Evolutionary conservation across 2,329 filamentous ascomycete genomes (phyloP), one percentile per base, ranked within the genome.

Genomic region (Scytalidium lignicola): DNA sequence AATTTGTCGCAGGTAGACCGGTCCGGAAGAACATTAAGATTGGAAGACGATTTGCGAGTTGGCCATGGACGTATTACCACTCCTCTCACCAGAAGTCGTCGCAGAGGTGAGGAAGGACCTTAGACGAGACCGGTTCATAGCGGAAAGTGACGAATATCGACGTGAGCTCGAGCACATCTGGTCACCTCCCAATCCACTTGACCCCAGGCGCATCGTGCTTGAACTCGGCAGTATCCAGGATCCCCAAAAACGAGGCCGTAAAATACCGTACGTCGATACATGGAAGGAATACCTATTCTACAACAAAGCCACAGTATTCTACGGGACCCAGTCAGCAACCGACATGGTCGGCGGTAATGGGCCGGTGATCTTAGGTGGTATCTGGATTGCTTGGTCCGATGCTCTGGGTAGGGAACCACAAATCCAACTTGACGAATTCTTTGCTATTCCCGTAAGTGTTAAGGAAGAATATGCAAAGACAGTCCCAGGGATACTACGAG

Each of bases 261-360:
- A 47, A 44, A 54, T 52, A 44, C 48, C 48, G 44, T 47, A 50
- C 37, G 48, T 54, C 46, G 46, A 52, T 49, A 50, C 13, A 52
- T 49, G 50, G 49, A 51, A 42, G 20, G 47, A 51, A 45, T 46
- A 47, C 50, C 46, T 52, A 47, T 54, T 56, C 43, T 54, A 52
- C 49, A 56, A 54, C 43, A 56, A 56, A 56, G 50, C 52, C 44
- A 56, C 50, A 44, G 54, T 51, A 48, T 53, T 56, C 42, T 54
- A 56, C 48, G 51, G 48, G 52, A 54, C 50, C 17, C 43, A 54
- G 32, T 51, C 51, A 49, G 54, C 52, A 56, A 56, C 41, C 41
- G 50, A 51, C 28, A 48, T 22, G 21, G 19, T 47, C 37, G 45
- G 37, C 18, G 18, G 41, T 44, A 48, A 50, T 44, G 51, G 52